These are phyloP conservation scores for Schoenoplectus tabernaemontani DNA, from an alignment of 202 grass and related monocot genomes.

Conservation along the genomic window DNA sequence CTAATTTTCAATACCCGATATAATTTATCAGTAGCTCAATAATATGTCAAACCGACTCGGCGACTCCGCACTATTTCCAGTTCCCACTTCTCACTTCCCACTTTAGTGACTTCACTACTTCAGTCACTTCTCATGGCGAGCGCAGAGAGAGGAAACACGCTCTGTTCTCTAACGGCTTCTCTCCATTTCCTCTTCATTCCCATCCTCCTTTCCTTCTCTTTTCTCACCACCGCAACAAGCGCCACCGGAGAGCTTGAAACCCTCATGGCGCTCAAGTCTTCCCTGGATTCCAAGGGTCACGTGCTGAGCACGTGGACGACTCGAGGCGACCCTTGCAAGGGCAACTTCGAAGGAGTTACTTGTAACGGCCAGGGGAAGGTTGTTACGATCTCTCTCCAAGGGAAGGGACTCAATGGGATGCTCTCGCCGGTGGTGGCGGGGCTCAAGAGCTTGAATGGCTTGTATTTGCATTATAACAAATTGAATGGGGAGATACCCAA, in stretches of 20 bases:
- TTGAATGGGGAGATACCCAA: slow-evolving; percentile 39
- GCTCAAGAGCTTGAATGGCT: slow-evolving; percentile 45
- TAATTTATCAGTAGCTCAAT: no score
- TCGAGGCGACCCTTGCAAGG: slow-evolving; percentile 51
- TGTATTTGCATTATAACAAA: slow-evolving; percentile 81
- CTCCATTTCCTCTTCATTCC: not conserved
- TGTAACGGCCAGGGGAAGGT: slow-evolving; percentile 58
- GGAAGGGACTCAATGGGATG: slow-evolving; percentile 39
- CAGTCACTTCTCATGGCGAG: not conserved
- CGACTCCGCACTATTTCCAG: not conserved
- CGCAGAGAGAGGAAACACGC: not conserved
- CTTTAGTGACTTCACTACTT: not conserved
- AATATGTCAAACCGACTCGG: no score
- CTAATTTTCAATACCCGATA: no score
- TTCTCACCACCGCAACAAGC: not conserved
- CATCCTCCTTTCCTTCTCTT: not conserved
- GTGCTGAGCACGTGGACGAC: slow-evolving; percentile 47
- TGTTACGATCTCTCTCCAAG: slow-evolving; percentile 56
- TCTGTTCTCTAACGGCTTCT: slow-evolving; percentile 5
- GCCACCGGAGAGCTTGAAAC: slow-evolving; percentile 35
- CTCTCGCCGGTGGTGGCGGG: slow-evolving; percentile 48
- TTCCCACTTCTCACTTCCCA: not conserved
- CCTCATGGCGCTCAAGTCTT: slow-evolving; percentile 66
- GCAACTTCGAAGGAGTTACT: slow-evolving; percentile 60
- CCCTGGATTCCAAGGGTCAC: slow-evolving; percentile 43